Evolutionary conservation across 2,329 filamentous ascomycete genomes (phyloP).

Genomic region (Bipolaris sorokiniana): DNA sequence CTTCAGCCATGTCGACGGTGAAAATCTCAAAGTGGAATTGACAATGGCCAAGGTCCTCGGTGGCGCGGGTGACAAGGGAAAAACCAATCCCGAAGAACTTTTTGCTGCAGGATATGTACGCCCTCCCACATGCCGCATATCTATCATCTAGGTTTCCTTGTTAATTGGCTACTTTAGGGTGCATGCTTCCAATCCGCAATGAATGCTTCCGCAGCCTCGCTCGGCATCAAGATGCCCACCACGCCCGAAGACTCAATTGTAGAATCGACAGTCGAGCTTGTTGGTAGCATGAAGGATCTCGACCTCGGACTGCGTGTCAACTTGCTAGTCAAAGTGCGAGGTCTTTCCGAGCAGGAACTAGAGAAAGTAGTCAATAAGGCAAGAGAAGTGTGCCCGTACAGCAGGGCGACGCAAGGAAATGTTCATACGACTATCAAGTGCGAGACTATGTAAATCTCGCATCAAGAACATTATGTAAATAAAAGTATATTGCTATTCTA

Average conservation of each 20-base stretch:
- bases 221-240: conserved; percentile 53
- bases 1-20: conserved; percentile 39
- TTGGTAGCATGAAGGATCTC: conserved; percentile 54
- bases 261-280: conserved; percentile 52
- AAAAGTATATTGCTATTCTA: neutral
- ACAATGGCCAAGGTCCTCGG: conserved; percentile 55
- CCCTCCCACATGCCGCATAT: too few species aligned
- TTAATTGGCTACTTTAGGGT: neutral
- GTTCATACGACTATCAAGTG: conserved; percentile 32
- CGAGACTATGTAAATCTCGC: conserved; percentile 29
- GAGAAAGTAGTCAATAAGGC: conserved; percentile 47
- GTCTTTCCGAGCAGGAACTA: conserved; percentile 43
- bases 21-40: conserved; percentile 49
- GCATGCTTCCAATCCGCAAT: conserved; percentile 50
- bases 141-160: too few species aligned
- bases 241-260: conserved; percentile 50
- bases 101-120: conserved; percentile 57
- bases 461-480: neutral
- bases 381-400: conserved; percentile 46
- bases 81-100: conserved; percentile 55
- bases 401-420: conserved; percentile 44
- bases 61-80: conserved; percentile 50
- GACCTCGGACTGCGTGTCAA: conserved; percentile 55
- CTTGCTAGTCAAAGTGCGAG: conserved; percentile 49
- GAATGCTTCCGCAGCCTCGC: conserved; percentile 51